Evolutionary conservation across 805 yeast species (phyloP).

Genomic region (Lipomyces oligophaga): DNA sequence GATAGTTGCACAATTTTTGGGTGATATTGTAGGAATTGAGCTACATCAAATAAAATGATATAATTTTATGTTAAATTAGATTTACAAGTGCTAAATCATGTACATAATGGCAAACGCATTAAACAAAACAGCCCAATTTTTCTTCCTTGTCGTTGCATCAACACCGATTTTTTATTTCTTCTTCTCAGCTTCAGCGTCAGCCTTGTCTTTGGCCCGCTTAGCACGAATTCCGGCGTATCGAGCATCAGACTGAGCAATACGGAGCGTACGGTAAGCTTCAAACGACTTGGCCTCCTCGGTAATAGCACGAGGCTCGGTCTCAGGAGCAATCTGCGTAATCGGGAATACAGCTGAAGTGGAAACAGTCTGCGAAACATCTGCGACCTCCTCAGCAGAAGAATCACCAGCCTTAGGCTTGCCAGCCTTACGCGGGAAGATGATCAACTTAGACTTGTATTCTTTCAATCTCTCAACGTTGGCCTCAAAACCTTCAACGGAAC

Average conservation of each 20-base stretch:
- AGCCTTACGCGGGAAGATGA: conserved; percentile 89
- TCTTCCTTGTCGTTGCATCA: conserved; percentile 2
- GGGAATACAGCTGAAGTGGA: conserved; percentile 77
- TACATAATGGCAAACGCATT: conserved; percentile 3
- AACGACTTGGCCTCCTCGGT: conserved; percentile 58
- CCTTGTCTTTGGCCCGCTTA: conserved; percentile 98
- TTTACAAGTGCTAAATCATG: conserved; percentile 11
- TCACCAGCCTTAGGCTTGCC: conserved; percentile 53
- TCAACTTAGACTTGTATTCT: conserved; percentile 93
- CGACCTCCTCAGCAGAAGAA: conserved; percentile 58
- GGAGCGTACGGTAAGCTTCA: conserved; percentile 90
- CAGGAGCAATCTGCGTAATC: conserved; percentile 71
- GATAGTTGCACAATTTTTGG: not conserved
- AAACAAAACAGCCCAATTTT: conserved; percentile 8
- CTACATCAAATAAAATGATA: too few relatives aligned
- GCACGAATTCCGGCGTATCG: conserved; percentile 93
- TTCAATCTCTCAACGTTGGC: conserved; percentile 92
- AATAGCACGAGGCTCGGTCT: conserved; percentile 84
- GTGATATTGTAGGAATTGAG: not conserved
- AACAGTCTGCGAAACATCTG: conserved; percentile 60
- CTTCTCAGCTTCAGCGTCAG: conserved; percentile 89
- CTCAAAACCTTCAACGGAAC: conserved; percentile 91
- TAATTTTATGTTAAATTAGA: not conserved
- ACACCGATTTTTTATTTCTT: conserved; percentile 66
- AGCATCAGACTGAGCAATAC: conserved; percentile 92